Percentiles rank a stretch among this genome's conserved stretches.
phyloP scores from a whole-genome alignment of 1,139 yeast genomes.

The Sugiyamaella castrensis region DNA sequence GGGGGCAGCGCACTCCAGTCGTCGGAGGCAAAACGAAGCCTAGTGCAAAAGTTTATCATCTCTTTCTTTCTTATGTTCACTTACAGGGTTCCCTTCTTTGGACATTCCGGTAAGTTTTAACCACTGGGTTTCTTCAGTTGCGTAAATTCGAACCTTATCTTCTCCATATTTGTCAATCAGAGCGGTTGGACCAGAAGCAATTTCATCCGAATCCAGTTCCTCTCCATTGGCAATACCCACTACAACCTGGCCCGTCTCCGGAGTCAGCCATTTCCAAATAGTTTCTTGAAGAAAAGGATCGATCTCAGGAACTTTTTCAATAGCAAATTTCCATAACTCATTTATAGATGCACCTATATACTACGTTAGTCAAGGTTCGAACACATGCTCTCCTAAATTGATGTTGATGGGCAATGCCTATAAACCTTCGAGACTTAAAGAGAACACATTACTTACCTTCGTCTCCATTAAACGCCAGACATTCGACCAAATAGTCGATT shows the following conservation, averaged over 20 bases:
- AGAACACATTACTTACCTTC: constrained; percentile 29
- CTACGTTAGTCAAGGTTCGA: constrained; percentile 8
- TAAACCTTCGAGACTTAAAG: neutral
- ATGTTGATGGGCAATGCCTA: neutral
- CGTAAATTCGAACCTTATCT: constrained; percentile 30
- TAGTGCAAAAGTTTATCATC: too few species aligned
- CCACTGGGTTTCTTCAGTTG: constrained; percentile 39
- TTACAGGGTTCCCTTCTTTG: constrained; percentile 29
- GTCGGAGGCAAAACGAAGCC: too few species aligned
- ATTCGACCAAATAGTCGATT: constrained; percentile 33
- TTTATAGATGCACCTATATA: constrained; percentile 30
- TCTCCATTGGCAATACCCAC: constrained; percentile 22
- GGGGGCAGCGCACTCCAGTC: too few species aligned
- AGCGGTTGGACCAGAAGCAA: constrained; percentile 16
- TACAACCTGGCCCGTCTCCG: constrained; percentile 25
- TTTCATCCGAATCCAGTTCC: constrained; percentile 18
- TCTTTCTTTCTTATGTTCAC: too few species aligned
- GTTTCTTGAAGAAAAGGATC: constrained; percentile 30
- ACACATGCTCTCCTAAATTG: neutral
- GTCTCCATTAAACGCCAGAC: constrained; percentile 35
- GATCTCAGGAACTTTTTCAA: constrained; percentile 23
- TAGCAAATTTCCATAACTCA: constrained; percentile 32
- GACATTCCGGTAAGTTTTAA: constrained; percentile 37
- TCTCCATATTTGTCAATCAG: constrained; percentile 22
- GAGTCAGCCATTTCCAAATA: constrained; percentile 35